Conservation (phyloP, 495 filamentous ascomycete species). For the Aspergillus leporis region DNA sequence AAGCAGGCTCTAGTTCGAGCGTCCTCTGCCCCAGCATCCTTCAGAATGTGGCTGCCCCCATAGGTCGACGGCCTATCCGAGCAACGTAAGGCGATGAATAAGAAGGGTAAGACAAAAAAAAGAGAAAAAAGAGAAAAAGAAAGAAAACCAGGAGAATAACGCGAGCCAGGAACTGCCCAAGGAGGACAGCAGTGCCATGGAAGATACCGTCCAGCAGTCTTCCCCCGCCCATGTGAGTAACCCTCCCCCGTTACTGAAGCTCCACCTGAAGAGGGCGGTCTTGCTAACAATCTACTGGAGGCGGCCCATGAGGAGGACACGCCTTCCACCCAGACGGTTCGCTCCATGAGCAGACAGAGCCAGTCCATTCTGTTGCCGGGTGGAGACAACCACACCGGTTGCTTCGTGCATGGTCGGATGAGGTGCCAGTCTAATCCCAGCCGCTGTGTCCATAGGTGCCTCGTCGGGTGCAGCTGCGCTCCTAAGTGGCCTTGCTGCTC, state of each 20-base stretch:
- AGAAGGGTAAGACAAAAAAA: constrained; percentile 20
- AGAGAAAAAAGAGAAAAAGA: constrained; percentile 14
- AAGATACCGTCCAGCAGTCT: neutral
- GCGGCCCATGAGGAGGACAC: neutral
- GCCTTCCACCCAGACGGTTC: neutral
- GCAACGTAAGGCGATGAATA: constrained; percentile 5
- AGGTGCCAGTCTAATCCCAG: constrained; percentile 16
- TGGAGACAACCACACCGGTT: neutral
- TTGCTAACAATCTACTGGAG: neutral
- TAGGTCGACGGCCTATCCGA: neutral
- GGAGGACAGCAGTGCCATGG: neutral
- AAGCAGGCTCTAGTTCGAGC: neutral
- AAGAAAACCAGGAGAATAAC: neutral
- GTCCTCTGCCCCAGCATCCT: neutral
- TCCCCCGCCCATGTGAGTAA: neutral
- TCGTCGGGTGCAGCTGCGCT: constrained; percentile 13
- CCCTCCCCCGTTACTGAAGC: neutral
- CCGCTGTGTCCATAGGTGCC: constrained; percentile 22
- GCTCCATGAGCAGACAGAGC: neutral
- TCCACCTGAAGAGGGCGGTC: neutral
- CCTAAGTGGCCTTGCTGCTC: constrained; percentile 23
- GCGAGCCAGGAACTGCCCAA: neutral
- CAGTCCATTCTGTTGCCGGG: neutral
- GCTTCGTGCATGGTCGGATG: constrained; percentile 9
- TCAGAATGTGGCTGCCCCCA: neutral